phyloP scores from a whole-genome alignment of 192 early-diverging fungal species.

The Backusella australiensis region DNA sequence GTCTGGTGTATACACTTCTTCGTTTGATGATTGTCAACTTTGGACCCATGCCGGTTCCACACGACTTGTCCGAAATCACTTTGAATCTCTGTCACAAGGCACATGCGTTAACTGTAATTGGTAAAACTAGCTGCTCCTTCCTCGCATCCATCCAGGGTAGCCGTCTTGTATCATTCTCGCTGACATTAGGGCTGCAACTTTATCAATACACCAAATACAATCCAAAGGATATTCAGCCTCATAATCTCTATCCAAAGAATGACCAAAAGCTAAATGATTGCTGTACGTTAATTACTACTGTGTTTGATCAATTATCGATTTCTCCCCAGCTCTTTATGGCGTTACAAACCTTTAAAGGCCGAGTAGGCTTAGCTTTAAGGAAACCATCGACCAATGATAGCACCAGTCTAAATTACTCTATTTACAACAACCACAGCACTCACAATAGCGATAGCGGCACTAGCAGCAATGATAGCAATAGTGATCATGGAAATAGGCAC shows the following conservation, averaged over 20 bases:
- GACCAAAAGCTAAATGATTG: not conserved
- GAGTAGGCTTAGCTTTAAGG: not conserved
- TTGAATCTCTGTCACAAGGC: not conserved
- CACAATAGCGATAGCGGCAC: too few species aligned
- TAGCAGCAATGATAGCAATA: not conserved
- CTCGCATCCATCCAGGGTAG: not conserved
- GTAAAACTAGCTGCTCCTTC: not conserved
- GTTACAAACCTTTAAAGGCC: not conserved
- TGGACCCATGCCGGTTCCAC: not conserved
- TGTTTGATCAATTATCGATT: conserved; percentile 6
- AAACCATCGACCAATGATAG: not conserved
- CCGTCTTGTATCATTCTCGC: not conserved
- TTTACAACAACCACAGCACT: not conserved
- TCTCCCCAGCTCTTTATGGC: not conserved
- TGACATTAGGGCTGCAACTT: not conserved
- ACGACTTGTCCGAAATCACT: not conserved
- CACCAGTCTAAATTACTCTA: not conserved
- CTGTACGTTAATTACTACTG: not conserved
- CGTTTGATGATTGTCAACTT: not conserved
- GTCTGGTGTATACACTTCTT: not conserved
- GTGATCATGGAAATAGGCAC: not conserved
- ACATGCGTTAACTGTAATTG: not conserved
- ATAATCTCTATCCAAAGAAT: not conserved
- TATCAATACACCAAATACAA: not conserved
- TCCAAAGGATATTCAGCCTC: not conserved